Percentiles rank a stretch among this genome's conserved stretches.
Evolutionary conservation across 2,329 filamentous ascomycete species (phyloP).

Genomic region (Emmonsia crescens): DNA sequence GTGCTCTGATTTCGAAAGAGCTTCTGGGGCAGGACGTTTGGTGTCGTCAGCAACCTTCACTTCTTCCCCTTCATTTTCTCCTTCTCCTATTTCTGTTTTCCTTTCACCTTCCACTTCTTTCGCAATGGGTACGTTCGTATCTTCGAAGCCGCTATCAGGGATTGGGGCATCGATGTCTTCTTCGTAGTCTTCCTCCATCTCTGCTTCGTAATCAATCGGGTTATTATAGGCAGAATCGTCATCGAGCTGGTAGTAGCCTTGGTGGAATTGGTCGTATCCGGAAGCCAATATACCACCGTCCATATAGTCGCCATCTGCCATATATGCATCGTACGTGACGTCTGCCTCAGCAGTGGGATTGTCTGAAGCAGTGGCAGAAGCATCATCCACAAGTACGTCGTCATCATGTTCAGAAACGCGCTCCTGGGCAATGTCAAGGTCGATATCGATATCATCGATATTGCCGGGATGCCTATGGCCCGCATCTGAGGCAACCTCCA

Average conservation of each 20-base stretch:
- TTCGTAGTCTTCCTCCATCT: constrained; percentile 32
- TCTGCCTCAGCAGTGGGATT: constrained; percentile 23
- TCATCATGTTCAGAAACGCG: constrained; percentile 40
- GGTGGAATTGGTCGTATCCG: constrained; percentile 19
- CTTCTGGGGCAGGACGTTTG: constrained; percentile 10
- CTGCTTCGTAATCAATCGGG: constrained; percentile 23
- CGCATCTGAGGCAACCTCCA: constrained; percentile 36
- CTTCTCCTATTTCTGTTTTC: not conserved
- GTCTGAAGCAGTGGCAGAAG: constrained; percentile 31
- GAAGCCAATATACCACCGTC: constrained; percentile 16
- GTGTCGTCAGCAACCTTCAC: not conserved
- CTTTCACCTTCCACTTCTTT: constrained; percentile 1
- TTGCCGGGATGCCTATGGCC: constrained; percentile 25
- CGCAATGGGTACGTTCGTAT: constrained; percentile 5
- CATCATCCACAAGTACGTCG: constrained; percentile 46
- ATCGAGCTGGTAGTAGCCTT: constrained; percentile 19
- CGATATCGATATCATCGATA: constrained; percentile 48
- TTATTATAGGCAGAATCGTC: constrained; percentile 10
- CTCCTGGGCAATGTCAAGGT: constrained; percentile 41
- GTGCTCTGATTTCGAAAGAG: not conserved
- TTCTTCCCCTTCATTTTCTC: not conserved
- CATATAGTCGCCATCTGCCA: constrained; percentile 33
- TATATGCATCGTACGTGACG: constrained; percentile 34
- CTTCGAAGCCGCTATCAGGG: constrained; percentile 4
- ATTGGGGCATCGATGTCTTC: constrained; percentile 25